Percentiles rank a stretch among this genome's conserved stretches.
These are phyloP conservation scores for Paradendryphiella salina DNA, from an alignment of 2,329 filamentous ascomycete genomes.

Conservation along the genomic window DNA sequence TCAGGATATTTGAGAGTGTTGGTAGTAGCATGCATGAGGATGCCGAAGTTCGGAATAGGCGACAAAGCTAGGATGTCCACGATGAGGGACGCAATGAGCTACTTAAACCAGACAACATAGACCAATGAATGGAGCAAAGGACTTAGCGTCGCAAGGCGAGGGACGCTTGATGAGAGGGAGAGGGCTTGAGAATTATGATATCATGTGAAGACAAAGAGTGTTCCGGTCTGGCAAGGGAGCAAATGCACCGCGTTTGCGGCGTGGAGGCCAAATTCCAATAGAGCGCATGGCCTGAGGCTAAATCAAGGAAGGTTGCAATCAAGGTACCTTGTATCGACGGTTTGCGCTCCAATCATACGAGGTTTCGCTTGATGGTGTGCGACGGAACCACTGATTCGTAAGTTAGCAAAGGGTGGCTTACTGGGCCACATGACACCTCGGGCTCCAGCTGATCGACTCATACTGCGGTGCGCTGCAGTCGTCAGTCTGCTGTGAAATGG, in stretches of 20 bases:
- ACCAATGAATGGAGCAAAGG: constrained; percentile 27
- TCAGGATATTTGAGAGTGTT: constrained; percentile 12
- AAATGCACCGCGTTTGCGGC: constrained; percentile 34
- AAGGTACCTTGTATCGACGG: constrained; percentile 41
- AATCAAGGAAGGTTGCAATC: constrained; percentile 43
- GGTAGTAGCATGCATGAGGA: constrained; percentile 29
- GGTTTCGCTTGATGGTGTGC: constrained; percentile 40
- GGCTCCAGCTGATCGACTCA: constrained; percentile 45
- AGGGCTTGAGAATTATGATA: constrained; percentile 34
- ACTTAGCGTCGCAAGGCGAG: constrained; percentile 33
- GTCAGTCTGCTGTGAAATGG: constrained; percentile 23
- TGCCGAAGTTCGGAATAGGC: constrained; percentile 35
- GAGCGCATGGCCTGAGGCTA: constrained; percentile 44
- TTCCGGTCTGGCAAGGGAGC: constrained; percentile 25
- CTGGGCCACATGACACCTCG: constrained; percentile 42
- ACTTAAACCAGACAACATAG: constrained; percentile 33
- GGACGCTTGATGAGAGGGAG: constrained; percentile 22
- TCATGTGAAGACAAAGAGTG: constrained; percentile 37
- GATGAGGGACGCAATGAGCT: constrained; percentile 33
- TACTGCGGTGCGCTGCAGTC: constrained; percentile 34
- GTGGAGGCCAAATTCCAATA: constrained; percentile 38
- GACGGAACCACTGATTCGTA: constrained; percentile 45
- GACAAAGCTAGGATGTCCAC: constrained; percentile 24
- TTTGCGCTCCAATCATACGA: constrained; percentile 39
- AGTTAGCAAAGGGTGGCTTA: constrained; percentile 44